Conservation (phyloP, 164 flowering plant species). For the Umbellularia californica region DNA sequence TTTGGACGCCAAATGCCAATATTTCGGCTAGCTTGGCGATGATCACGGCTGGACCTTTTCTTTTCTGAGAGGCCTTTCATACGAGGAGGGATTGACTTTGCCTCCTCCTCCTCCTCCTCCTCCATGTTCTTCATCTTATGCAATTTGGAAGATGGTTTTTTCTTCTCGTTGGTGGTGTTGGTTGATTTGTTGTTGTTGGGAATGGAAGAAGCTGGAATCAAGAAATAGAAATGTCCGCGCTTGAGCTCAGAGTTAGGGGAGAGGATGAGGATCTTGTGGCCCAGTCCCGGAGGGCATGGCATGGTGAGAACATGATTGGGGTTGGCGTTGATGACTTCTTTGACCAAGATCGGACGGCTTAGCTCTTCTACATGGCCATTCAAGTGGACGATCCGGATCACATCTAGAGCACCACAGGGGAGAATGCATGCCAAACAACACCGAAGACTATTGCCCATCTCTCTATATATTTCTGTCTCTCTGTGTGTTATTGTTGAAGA, state of each 20-base stretch:
- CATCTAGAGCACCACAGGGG: slow-evolving; percentile 85
- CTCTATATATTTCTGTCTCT: background rate
- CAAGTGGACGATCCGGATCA: slow-evolving; percentile 84
- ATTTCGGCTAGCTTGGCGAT: slow-evolving; percentile 28
- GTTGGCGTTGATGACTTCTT: slow-evolving; percentile 55
- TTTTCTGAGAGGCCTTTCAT: slow-evolving; percentile 29
- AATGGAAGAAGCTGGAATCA: slow-evolving; percentile 54
- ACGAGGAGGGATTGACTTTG: too few relatives aligned
- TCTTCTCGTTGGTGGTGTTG: too few relatives aligned
- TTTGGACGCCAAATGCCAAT: slow-evolving; percentile 64
- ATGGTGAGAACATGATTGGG: slow-evolving; percentile 76
- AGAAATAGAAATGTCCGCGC: slow-evolving; percentile 76
- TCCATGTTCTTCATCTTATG: too few relatives aligned
- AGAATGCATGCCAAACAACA: slow-evolving; percentile 93
- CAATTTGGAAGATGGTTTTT: too few relatives aligned
- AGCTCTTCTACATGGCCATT: slow-evolving; percentile 76
- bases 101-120: too few relatives aligned
- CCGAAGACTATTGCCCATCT: slow-evolving; percentile 82
- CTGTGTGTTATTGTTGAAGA: too few relatives aligned
- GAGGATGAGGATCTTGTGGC: slow-evolving; percentile 49
- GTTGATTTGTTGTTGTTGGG: too few relatives aligned
- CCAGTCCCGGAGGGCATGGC: slow-evolving; percentile 59
- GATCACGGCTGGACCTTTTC: slow-evolving; percentile 31
- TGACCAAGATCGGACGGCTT: slow-evolving; percentile 59
- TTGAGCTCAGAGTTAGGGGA: slow-evolving; percentile 79